Evolutionary conservation across 2,329 filamentous ascomycete species (phyloP), one percentile per base, ranked within the genome.

Genomic region (Fusarium keratoplasticum): DNA sequence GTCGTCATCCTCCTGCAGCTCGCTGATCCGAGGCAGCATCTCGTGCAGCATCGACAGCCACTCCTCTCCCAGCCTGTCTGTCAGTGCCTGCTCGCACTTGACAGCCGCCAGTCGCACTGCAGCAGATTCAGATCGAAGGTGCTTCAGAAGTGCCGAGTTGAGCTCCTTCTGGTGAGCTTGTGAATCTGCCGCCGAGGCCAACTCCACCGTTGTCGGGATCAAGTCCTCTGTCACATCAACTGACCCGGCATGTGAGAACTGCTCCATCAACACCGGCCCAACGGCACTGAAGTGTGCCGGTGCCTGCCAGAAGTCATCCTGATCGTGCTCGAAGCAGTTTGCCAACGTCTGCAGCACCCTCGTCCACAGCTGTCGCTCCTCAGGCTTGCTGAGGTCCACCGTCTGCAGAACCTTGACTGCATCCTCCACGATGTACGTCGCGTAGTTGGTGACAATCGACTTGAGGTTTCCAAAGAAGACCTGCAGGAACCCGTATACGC

Each of bases 21-120:
- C 96, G 79, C 94, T 97, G 77, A 99, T 98, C 74, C 96, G 94
- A 22, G 97, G 96, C 81, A 99, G 85, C 93, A 98, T 98, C 88
- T 99, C 96, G 0, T 96, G 95, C 80, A 98, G 83, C 86, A 97
- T 89, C 2, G 92, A 90, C 69, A 99, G 84, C 96, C 96, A 99
- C 80, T 99, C 96, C 82, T 98, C 95, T 68, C 95, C 95, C 29
- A 98, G 84, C 57, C 90, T 87, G 76, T 93, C 91, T 14, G 95
- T 97, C 72, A 98, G 86, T 16, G 89, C 89, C 80, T 95, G 93
- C 85, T 98, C 91, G 76, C 93, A 93, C 83, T 92, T 92, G 38
- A 99, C 92, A 1, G 94, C 95, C 1, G 94, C 94, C 36, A 98
- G 86, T 18, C 96, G 89, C 9, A 96, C 92, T 27, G 89, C 87